Evolutionary conservation across 2,329 filamentous ascomycete genomes (phyloP).

Genomic region (Hymenoscyphus albidus): DNA sequence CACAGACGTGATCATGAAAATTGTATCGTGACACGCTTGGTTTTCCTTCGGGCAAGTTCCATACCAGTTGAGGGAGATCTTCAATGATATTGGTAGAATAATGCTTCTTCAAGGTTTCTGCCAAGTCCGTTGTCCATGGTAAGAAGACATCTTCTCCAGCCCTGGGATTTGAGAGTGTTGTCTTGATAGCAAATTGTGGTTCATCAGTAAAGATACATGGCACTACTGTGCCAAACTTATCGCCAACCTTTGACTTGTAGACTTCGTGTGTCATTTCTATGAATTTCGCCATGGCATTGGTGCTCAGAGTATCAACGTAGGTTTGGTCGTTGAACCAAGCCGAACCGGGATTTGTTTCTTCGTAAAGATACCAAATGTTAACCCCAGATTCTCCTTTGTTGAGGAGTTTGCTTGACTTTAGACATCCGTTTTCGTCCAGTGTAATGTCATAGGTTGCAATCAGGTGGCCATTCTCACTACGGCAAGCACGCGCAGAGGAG

Average conservation of each 20-base stretch:
- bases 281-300: slow-evolving; percentile 30
- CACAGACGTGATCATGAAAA: slow-evolving; percentile 35
- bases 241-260: slow-evolving; percentile 32
- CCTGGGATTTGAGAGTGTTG: slow-evolving; percentile 27
- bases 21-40: slow-evolving; percentile 31
- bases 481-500: slow-evolving; percentile 7
- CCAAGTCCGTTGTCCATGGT: slow-evolving; percentile 34
- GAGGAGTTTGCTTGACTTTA: slow-evolving; percentile 26
- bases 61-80: slow-evolving; percentile 32
- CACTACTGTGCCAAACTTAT: slow-evolving; percentile 32
- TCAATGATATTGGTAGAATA: slow-evolving; percentile 29
- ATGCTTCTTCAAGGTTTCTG: slow-evolving; percentile 27
- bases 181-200: slow-evolving; percentile 35
- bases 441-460: slow-evolving; percentile 29
- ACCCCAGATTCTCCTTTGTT: slow-evolving; percentile 22
- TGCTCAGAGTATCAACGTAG: slow-evolving; percentile 34
- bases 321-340: slow-evolving; percentile 36
- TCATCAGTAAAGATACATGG: slow-evolving; percentile 37
- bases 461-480: slow-evolving; percentile 30
- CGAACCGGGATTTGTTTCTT: slow-evolving; percentile 31
- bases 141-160: slow-evolving; percentile 31
- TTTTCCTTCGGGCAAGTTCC: slow-evolving; percentile 31
- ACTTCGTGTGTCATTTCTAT: slow-evolving; percentile 34
- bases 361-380: slow-evolving; percentile 35
- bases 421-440: slow-evolving; percentile 27